Base-by-base conservation (phyloP, 2,329 filamentous ascomycete genomes). In the Parasarocladium wereldwijsianum region DNA sequence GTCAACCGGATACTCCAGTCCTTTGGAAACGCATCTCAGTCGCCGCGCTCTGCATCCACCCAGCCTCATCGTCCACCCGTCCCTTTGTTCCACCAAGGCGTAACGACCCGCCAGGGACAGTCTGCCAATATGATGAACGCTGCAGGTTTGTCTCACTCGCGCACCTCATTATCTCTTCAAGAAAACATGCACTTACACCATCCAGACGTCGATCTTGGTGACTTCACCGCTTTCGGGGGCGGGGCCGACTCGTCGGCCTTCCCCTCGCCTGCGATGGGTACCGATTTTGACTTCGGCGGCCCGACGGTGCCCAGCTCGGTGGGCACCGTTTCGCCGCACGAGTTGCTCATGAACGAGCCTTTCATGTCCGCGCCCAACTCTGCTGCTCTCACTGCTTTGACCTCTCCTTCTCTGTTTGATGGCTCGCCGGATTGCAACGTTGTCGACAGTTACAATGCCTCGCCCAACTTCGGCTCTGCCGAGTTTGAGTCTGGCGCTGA, bases 271-370 rank as follows among this genome's bases (percentile, higher is more conserved):
- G 62, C 58, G 33, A 48, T 66, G 27, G 50, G 58, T 26, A 54
- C 52, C 19, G 55, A 58, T 29, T 69, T 69, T 51, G 70, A 73
- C 42, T 49, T 65, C 40, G 54, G 44, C 34, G 50, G 52, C 35
- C n/a, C n/a, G n/a, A 60, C 56, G 41, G 54, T 55, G 22, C 57
- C 62, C 25, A 64, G 61, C 50, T 60, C 64, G 31, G 54, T 55
- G 17, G 70, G 66, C 43, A 93, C 85, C 24, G 70, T 93, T 37
- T 93, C 85, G 37, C 85, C 85, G 13, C 76, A 81, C 52, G 84
- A 93, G 45, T 63, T 93, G 40, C 58, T 78, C 40, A 62, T 86
- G 43, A 70, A 73, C 41, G 72, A 81, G 44, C 62, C 67, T 35
- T 72, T 73, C 45, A 62, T 71, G 47, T 92, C 83, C 37, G 73